Evolutionary conservation across 2,329 filamentous ascomycete species (phyloP).

Genomic region (Diaporthe caulivora): DNA sequence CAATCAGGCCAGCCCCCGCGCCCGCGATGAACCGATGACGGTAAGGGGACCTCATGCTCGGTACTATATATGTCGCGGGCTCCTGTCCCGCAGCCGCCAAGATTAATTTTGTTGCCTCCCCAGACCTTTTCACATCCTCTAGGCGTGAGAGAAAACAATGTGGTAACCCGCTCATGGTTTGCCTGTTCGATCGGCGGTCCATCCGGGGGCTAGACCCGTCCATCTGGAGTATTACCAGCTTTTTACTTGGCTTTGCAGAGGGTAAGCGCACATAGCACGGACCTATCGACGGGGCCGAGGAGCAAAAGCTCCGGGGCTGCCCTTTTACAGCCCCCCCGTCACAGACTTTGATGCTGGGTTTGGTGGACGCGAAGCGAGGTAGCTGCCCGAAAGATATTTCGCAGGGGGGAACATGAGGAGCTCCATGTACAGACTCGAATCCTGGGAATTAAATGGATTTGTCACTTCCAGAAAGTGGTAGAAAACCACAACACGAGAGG

Average conservation of each 20-base stretch:
- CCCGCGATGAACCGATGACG: conserved; percentile 7
- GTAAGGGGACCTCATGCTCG: neutral
- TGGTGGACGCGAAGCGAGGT: conserved; percentile 43
- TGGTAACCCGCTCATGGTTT: conserved; percentile 12
- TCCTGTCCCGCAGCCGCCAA: neutral
- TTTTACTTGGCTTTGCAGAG: conserved; percentile 27
- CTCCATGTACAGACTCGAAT: neutral
- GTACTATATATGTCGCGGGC: neutral
- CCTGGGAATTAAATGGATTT: conserved; percentile 5
- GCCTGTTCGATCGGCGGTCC: conserved; percentile 34
- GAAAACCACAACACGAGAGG: conserved; percentile 7
- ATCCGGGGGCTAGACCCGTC: conserved; percentile 6
- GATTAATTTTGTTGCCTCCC: neutral
- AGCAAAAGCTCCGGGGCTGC: conserved; percentile 52
- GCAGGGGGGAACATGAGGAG: neutral
- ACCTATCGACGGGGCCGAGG: conserved; percentile 48
- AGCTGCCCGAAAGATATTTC: conserved; percentile 42
- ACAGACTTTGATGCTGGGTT: conserved; percentile 19
- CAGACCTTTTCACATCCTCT: neutral
- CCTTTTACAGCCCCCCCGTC: conserved; percentile 40
- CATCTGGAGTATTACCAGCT: conserved; percentile 26
- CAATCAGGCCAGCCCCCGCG: neutral
- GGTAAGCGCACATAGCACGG: conserved; percentile 43
- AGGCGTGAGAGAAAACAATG: neutral
- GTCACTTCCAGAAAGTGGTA: conserved; percentile 15